A percentile compares a stretch with the other conserved stretches of the same genome.
Evolutionary conservation across 352 stramenopile species (phyloP).

Genomic region (Phytopythium oedochilum): DNA sequence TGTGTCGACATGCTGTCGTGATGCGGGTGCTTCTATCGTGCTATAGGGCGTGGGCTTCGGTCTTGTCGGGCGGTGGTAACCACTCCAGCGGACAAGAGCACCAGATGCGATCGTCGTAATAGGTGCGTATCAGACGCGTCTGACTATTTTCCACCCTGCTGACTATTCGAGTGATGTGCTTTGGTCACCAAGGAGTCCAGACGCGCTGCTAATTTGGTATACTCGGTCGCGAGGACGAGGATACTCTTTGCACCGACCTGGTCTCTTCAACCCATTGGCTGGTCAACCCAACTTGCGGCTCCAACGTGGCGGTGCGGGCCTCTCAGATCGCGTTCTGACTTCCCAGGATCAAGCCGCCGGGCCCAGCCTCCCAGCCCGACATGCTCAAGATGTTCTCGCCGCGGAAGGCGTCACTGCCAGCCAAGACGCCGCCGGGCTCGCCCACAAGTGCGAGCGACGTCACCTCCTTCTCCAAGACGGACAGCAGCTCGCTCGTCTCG

Average conservation of each 20-base stretch:
- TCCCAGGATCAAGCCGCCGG: neutral
- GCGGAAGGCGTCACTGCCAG: conserved; percentile 7
- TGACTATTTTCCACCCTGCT: neutral
- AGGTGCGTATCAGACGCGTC: neutral
- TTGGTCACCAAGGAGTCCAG: neutral
- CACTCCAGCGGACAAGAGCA: neutral
- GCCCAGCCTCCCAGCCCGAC: neutral
- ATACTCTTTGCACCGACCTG: neutral
- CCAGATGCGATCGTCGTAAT: neutral
- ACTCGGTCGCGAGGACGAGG: conserved; percentile 1
- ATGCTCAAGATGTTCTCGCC: conserved; percentile 24
- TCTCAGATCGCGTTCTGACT: neutral
- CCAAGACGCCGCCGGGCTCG: conserved; percentile 7
- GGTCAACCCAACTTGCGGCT: too few species aligned
- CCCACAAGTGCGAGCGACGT: conserved; percentile 8
- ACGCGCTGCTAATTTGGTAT: neutral
- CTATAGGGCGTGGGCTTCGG: too few species aligned
- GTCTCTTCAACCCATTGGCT: neutral
- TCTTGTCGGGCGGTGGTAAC: too few species aligned
- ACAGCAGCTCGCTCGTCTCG: conserved; percentile 4
- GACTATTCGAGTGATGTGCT: too few species aligned
- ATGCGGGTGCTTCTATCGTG: neutral
- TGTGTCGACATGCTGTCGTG: too few species aligned
- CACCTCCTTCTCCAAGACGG: conserved; percentile 10
- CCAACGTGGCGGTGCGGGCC: too few species aligned